Evolutionary conservation across 1,284 basidiomycete genomes (phyloP), one percentile per base, ranked within the genome.

Genomic region (Prillingera fragicola): DNA sequence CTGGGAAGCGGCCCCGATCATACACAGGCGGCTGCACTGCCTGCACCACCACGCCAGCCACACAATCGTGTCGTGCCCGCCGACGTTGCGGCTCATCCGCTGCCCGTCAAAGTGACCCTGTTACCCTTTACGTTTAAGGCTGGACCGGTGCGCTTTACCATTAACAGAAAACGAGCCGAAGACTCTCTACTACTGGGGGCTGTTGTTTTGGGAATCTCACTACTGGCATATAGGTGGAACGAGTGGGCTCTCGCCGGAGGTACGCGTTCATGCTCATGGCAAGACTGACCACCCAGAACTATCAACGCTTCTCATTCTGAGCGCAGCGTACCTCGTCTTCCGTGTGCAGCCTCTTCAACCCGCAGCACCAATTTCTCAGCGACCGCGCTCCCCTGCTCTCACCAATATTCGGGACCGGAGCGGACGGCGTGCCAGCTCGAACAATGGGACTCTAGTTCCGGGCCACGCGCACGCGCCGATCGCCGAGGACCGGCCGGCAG

Each of bases 201-300:
- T 2, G 58, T 68, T 4, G 42, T 46, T 2, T 55, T 55, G 23
- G 65, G 60, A 0, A 55, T 67, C 8, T 54, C 46, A 39, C 57
- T 54, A 28, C 49, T 71, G 4, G 60, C 53, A 5, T 36, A 36
- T 24, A 21, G 48, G 29, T 68, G 66, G 66, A 58, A 57, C 6
- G 69, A 69, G 33, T 55, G 53, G 26, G 65, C 65, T 17, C 41
- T 69, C 13, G 67, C 65, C 6, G 62, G 60, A 45, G 69, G 69
- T 71, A 5, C 8, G 0, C 10, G 9, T 12, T 12, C n/a, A 26
- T 23, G 8, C 8, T 5, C 12, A 22, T 31, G 15, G 22, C 27
- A 21, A 2, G n/a, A 27, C 36, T 51, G 31, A 47, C 36, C n/a
- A 1, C 29, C 4, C 39, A 54, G 45, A 38, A 31, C 41, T 50